Percentiles rank a stretch among this genome's conserved stretches.
Conservation (phyloP, 2,329 filamentous ascomycete genomes). For the Colletotrichum theobromicola region DNA sequence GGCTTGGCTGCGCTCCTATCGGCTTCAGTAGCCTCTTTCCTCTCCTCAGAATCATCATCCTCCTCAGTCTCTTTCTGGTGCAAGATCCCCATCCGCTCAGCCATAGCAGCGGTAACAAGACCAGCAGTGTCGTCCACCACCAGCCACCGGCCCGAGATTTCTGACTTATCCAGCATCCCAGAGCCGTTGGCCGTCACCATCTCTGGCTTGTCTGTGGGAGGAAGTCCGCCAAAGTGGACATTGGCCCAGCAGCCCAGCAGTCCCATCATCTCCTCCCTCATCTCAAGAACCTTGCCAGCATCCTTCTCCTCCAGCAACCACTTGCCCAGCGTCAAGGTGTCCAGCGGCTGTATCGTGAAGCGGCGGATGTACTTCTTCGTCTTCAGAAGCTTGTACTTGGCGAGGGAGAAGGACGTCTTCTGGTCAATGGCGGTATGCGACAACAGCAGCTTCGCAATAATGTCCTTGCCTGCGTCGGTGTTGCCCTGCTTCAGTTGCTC, state of each 20-base stretch:
- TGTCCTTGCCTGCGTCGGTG: conserved; percentile 80
- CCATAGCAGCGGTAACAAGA: conserved; percentile 80
- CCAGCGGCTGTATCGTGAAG: conserved; percentile 85
- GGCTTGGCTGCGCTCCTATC: neutral
- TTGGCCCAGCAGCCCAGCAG: conserved; percentile 90
- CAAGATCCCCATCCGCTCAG: conserved; percentile 87
- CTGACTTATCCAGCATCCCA: conserved; percentile 73
- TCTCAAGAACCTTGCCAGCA: conserved; percentile 41
- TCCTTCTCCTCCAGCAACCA: conserved; percentile 68
- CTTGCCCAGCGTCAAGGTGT: conserved; percentile 76
- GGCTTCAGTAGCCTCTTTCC: conserved; percentile 15
- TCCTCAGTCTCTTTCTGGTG: conserved; percentile 47
- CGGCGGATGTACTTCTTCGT: conserved; percentile 90
- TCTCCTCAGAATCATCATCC: conserved; percentile 31
- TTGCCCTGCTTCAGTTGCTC: conserved; percentile 78
- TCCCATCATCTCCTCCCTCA: conserved; percentile 46
- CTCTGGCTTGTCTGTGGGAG: conserved; percentile 28
- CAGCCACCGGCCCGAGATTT: conserved; percentile 66
- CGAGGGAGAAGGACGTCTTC: conserved; percentile 91
- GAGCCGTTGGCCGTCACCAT: conserved; percentile 44
- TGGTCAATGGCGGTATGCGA: conserved; percentile 90
- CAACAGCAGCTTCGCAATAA: conserved; percentile 91
- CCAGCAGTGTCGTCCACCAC: conserved; percentile 89
- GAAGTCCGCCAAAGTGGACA: conserved; percentile 71
- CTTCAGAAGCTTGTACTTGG: conserved; percentile 96